phyloP scores from a whole-genome alignment of 257 asterid species.

The Datura wrightii region DNA sequence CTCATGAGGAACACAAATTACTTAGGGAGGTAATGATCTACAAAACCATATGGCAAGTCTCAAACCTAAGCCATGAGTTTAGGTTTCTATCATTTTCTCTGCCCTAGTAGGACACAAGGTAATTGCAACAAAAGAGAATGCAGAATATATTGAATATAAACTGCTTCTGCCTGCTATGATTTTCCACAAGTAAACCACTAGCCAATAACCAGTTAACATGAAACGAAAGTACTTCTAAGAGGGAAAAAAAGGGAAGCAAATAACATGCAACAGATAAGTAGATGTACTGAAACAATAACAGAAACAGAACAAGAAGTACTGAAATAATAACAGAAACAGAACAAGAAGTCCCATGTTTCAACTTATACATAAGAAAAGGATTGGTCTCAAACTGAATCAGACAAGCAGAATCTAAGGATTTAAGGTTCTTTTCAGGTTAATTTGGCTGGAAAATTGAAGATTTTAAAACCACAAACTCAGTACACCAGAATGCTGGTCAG shows the following conservation, averaged over 20 bases:
- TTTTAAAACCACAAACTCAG: not conserved
- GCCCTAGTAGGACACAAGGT: not conserved
- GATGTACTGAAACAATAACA: slow-evolving; percentile 20
- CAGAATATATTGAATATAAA: not conserved
- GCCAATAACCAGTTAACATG: slow-evolving; percentile 14
- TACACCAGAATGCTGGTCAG: not conserved
- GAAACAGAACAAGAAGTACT: not conserved
- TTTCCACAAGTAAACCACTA: slow-evolving; percentile 22
- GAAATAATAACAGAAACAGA: not conserved
- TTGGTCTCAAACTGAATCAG: not conserved
- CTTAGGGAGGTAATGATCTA: not conserved
- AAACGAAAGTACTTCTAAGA: not conserved
- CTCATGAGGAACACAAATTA: slow-evolving; percentile 7
- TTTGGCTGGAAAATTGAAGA: not conserved
- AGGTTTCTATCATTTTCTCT: not conserved
- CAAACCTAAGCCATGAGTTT: slow-evolving; percentile 12
- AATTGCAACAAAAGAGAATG: not conserved
- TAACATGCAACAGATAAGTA: slow-evolving; percentile 11
- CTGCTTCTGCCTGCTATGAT: not conserved
- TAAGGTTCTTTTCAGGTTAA: not conserved
- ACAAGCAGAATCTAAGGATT: not conserved
- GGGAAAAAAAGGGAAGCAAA: not conserved
- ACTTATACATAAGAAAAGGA: not conserved
- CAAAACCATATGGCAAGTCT: slow-evolving; percentile 4
- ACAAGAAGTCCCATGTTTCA: not conserved